Evolutionary conservation across 768 basidiomycete genomes (phyloP), one percentile per base, ranked within the genome.

Genomic region (Kwoniella sp.): DNA sequence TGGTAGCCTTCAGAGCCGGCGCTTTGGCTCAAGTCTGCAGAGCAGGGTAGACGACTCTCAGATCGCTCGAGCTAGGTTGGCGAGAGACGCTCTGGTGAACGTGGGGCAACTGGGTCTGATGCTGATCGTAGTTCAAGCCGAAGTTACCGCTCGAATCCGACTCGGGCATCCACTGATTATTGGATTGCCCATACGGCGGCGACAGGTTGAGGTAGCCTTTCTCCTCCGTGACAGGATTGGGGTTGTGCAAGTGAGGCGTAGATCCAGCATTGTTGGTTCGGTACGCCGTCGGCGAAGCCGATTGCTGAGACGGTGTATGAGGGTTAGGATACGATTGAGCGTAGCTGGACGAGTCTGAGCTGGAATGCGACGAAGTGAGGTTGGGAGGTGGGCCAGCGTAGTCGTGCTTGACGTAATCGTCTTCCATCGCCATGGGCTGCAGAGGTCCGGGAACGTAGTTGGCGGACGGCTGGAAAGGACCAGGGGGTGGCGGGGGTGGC

Each of bases 61-160:
- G 61, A 61, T 73, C 74, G 47, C 67, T 75, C 54, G 74, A 73
- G 55, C 70, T 75, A 4, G 71, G 74, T 31, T 71, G 55, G 29
- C 67, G 38, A 11, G 63, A 61, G 9, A 66, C 38, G 13, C 65
- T 58, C 56, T 75, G 69, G 41, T 73, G 74, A 13, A 75, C 67
- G 50, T 75, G 74, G 2, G 74, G 74, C 22, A 75, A 56, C 54
- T 73, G 71, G 13, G 65, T 29, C 26, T 62, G 64, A 50, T 67
- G 59, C 31, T 25, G 50, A 59, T 65, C 41, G 41, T 45, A 45
- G 58, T 51, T 61, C 61, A 45, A 63, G 15, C 23, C 48, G 53
- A 53, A 38, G 38, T 61, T 53, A 9, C 57, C 41, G 13, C 58
- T 31, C 4, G 65, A 48, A 53, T 68, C 68, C 26, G 63, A 29